Evolutionary conservation across 768 basidiomycete genomes (phyloP).

Genomic region (Boletus subcaerulescens): DNA sequence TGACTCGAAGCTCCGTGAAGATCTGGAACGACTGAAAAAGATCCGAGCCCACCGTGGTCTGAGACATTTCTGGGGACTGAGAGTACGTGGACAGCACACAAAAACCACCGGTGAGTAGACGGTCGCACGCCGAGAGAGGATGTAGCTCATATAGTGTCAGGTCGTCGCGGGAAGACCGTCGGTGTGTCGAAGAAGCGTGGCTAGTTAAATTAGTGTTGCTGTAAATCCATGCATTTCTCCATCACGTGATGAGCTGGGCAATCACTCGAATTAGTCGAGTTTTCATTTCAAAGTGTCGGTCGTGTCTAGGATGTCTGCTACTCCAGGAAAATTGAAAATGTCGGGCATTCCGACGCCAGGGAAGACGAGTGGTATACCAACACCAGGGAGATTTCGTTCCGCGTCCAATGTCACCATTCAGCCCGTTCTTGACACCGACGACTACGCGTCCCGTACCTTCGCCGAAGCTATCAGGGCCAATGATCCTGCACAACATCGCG

Average conservation of each 20-base stretch:
- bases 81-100: slow-evolving; percentile 98
- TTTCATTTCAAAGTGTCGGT: background rate
- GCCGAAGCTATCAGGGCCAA: slow-evolving; percentile 78
- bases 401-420: slow-evolving; percentile 48
- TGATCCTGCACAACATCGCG: slow-evolving; percentile 71
- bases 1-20: slow-evolving; percentile 97
- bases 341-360: slow-evolving; percentile 50
- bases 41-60: slow-evolving; percentile 95
- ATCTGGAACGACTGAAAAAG: slow-evolving; percentile 98
- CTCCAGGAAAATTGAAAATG: slow-evolving; percentile 41
- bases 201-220: slow-evolving; percentile 26
- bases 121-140: background rate
- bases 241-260: slow-evolving; percentile 21
- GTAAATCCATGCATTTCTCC: slow-evolving; percentile 1
- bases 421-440: slow-evolving; percentile 38
- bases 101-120: slow-evolving; percentile 84
- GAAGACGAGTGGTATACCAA: slow-evolving; percentile 53
- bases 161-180: slow-evolving; percentile 93
- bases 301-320: slow-evolving; percentile 37
- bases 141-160: slow-evolving; percentile 36
- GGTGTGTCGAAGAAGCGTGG: slow-evolving; percentile 93
- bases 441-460: slow-evolving; percentile 69
- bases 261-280: background rate
- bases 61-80: slow-evolving; percentile 89
- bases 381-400: slow-evolving; percentile 69